Base-by-base conservation (phyloP, 805 yeast species). In the Sugiyamaella mastotermitis region DNA sequence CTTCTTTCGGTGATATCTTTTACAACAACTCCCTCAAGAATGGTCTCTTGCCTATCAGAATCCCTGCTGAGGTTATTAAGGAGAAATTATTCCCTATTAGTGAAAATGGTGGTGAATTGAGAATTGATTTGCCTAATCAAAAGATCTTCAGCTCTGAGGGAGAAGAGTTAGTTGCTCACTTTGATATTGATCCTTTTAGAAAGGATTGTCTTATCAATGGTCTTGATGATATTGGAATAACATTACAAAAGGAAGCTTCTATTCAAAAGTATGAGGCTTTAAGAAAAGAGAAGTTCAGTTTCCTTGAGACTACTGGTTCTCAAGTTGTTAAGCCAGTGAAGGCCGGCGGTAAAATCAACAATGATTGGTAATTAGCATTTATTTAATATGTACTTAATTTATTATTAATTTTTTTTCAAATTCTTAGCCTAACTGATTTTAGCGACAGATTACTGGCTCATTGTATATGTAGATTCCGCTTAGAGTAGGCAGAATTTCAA, bases 1-100 rank as follows among this genome's bases (percentile, higher is more conserved):
- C 97, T 41, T 87, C 97, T 0, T 92, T 90, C 53, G 98, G 97
- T 62, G 98, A 92, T 65, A 92, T 92, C 54, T 92, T 92, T 72
- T 88, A 85, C 77, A 92, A 84, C 70, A 92, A 92, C 71, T 88
- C 97, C 38, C 84, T 84, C 71, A 92, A 92, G 71, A 92, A 92
- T 65, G 96, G 96, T 32, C 71, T 92, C 61, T 69, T 92, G 49
- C 97, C 97, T 42, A 86, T 92, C 56, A 78, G 96, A 66, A 57
- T 92, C n/a, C 82, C 87, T 18, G 87, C 80, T 54, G 83, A 80
- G 13, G 70, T 75, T 8, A 92, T 92, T 49, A 52, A 65, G 29
- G 71, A 68, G 41, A 85, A 83, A 64, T 70, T 92, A 38, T 71
- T 79, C 48, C 96, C 96, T 38, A 60, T 84, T 37, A 97, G 96